phyloP scores from a whole-genome alignment of 352 stramenopile genomes.

The Phytopythium delawarense region DNA sequence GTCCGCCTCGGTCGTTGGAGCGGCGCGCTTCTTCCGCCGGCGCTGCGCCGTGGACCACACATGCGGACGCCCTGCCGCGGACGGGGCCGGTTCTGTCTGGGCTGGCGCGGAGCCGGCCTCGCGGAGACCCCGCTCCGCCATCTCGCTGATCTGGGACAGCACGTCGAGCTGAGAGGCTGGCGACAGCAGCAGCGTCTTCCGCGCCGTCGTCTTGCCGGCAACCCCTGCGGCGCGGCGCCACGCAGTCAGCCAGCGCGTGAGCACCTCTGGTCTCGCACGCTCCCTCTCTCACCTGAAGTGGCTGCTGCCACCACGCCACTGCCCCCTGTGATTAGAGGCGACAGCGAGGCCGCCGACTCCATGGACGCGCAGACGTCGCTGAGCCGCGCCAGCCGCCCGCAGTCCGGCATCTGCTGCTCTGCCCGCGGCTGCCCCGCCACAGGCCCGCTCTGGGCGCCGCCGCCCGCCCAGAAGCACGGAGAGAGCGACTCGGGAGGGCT shows the following conservation, averaged over 20 bases:
- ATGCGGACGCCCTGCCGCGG: conserved; percentile 1
- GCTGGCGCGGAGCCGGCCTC: background rate
- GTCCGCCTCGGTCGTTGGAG: background rate
- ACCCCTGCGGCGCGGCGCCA: too few relatives aligned
- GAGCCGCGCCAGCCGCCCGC: background rate
- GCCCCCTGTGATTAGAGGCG: background rate
- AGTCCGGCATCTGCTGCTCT: background rate
- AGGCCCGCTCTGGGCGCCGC: background rate
- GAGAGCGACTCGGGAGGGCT: conserved; percentile 25
- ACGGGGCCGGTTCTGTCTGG: background rate
- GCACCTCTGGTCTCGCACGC: too few relatives aligned
- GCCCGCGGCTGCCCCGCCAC: background rate
- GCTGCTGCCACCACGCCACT: too few relatives aligned
- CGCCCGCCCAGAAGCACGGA: conserved; percentile 28
- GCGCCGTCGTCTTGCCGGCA: background rate
- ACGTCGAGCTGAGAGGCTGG: conserved; percentile 68
- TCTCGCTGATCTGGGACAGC: conserved; percentile 70
- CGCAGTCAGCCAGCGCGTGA: too few relatives aligned
- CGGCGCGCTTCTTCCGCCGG: conserved; percentile 1
- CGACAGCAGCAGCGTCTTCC: conserved; percentile 43
- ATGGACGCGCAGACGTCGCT: background rate
- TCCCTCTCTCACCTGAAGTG: too few relatives aligned
- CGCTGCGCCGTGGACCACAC: conserved; percentile 19
- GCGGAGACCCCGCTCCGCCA: conserved; percentile 34
- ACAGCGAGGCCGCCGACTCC: background rate